Base-by-base conservation (phyloP, 2,329 filamentous ascomycete genomes). In the Aspergillus sp. region DNA sequence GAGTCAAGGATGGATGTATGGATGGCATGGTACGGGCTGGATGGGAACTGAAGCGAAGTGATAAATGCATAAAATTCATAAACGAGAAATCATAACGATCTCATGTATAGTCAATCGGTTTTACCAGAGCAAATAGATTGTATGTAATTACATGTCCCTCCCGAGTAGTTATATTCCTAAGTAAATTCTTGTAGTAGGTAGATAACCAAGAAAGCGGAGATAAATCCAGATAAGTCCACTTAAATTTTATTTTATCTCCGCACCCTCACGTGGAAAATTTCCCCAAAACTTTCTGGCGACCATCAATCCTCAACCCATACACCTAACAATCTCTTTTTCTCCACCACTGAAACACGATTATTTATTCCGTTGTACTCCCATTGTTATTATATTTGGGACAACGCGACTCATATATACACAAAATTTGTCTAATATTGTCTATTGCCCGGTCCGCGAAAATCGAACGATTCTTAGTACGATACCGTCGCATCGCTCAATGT, bases 181-280 rank as follows among this genome's bases (percentile, higher is more conserved):
- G 5, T 23, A 23, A 23, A 23, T 23, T 1, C 23, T 7, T 41
- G n/a, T 41, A 41, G 38, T 41, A 41, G 38, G 13, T 15, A 41
- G 9, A 25, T 30, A 28, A 28, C 47, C 2, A n/a, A 23, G 4
- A 21, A 2, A 17, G 45, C 23, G 13, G 15, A 49, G 21, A 13
- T 23, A 23, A 30, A 15, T 25, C 47, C 5, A 17, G 17, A 23
- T 12, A 17, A 30, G 6, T 43, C 41, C 41, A 43, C 17, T 12
- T 12, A 19, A 10, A 13, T 15, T 36, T 36, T 36, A 13, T 15
- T 36, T 36, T 36, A 36, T 50, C 47, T 50, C 47, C 47, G 47
- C 51, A 58, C 52, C 61, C 61, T 65, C 60, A 62, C 61, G 57
- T 65, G 54, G 59, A 65, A 66, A 65, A 43, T 62, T 65, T 62